A percentile compares a stretch with the other conserved stretches of the same genome.
Conservation (phyloP, 805 yeast genomes). For the Ogataea philodendri region DNA sequence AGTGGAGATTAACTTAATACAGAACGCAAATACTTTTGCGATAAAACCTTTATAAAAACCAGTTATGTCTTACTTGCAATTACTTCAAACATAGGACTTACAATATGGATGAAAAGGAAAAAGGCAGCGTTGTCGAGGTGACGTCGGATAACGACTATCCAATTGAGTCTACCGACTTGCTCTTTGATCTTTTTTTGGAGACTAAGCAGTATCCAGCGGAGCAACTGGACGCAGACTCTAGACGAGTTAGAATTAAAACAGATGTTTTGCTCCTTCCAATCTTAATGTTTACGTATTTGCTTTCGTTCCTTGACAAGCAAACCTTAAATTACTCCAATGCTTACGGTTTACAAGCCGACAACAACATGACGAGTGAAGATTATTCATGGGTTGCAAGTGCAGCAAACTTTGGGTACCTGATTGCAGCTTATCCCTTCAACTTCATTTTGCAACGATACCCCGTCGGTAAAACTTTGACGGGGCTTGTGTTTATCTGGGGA, state of each 20-base stretch:
- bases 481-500: constrained; percentile 36
- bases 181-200: constrained; percentile 6
- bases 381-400: constrained; percentile 42
- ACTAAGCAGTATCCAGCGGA: constrained; percentile 5
- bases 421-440: constrained; percentile 45
- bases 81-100: too few relatives aligned
- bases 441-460: constrained; percentile 50
- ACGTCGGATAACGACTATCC: background rate
- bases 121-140: too few relatives aligned
- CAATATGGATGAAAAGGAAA: too few relatives aligned
- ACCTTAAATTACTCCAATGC: constrained; percentile 53
- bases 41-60: too few relatives aligned
- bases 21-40: too few relatives aligned
- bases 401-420: constrained; percentile 43
- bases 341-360: constrained; percentile 32
- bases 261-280: constrained; percentile 49
- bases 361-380: constrained; percentile 32
- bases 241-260: constrained; percentile 34
- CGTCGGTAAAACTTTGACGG: constrained; percentile 35
- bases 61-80: too few relatives aligned
- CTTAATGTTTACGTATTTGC: constrained; percentile 46
- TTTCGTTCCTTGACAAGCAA: constrained; percentile 52
- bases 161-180: constrained; percentile 6
- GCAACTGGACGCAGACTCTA: constrained; percentile 5
- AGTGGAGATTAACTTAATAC: too few relatives aligned